These are phyloP conservation scores for Diutina scorzettiae DNA, from an alignment of 1,139 yeast species.

Conservation along the genomic window DNA sequence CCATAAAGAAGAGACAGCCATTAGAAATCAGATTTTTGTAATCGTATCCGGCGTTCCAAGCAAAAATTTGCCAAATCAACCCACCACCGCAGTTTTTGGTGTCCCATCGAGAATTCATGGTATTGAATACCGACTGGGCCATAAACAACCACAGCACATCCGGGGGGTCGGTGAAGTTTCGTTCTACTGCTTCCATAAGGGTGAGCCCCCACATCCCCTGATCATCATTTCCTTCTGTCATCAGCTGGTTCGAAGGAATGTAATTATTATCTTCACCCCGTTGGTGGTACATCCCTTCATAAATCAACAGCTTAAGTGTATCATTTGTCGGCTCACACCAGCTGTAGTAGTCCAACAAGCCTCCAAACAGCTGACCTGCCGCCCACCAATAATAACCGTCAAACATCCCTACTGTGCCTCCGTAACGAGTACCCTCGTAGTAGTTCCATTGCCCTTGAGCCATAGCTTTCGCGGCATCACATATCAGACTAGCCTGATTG, in stretches of 20 bases:
- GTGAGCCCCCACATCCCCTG: slow-evolving; percentile 88
- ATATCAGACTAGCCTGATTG: slow-evolving; percentile 20
- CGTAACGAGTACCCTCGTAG: slow-evolving; percentile 50
- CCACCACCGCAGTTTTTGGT: slow-evolving; percentile 67
- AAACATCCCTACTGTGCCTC: slow-evolving; percentile 74
- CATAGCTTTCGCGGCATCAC: slow-evolving; percentile 46
- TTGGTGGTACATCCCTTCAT: slow-evolving; percentile 45
- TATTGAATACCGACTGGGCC: slow-evolving; percentile 76
- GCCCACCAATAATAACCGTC: slow-evolving; percentile 77
- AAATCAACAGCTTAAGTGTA: slow-evolving; percentile 19
- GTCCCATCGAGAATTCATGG: slow-evolving; percentile 90
- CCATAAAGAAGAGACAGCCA: slow-evolving; percentile 82
- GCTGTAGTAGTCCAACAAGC: slow-evolving; percentile 55
- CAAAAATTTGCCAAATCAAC: slow-evolving; percentile 90
- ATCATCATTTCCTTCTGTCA: slow-evolving; percentile 85
- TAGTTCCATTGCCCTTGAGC: slow-evolving; percentile 61
- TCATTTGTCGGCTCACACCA: slow-evolving; percentile 52
- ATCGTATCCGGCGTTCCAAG: slow-evolving; percentile 89
- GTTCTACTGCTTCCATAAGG: slow-evolving; percentile 74
- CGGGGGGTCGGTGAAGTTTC: slow-evolving; percentile 57
- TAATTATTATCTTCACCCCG: slow-evolving; percentile 56
- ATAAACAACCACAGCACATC: slow-evolving; percentile 49
- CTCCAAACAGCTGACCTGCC: slow-evolving; percentile 83
- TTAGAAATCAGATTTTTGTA: slow-evolving; percentile 86
- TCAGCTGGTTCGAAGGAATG: slow-evolving; percentile 64